phyloP scores from a whole-genome alignment of 257 asterid genomes.

The Nicotiana paniculata region DNA sequence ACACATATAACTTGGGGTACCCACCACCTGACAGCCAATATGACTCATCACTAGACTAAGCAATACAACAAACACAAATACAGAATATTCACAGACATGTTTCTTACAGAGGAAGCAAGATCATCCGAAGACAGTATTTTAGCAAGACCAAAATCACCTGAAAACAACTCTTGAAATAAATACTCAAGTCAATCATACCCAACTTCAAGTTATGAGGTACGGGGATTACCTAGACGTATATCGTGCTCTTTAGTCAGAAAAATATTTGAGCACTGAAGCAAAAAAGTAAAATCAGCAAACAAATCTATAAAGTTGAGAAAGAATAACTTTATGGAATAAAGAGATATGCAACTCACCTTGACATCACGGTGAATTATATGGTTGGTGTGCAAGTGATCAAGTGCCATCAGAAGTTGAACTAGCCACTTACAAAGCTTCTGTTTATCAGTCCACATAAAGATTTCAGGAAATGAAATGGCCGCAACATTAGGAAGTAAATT shows the following conservation, averaged over 20 bases:
- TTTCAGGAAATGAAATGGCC: slow-evolving; percentile 1
- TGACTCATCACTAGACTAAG: neutral
- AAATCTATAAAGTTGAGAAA: neutral
- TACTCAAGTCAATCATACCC: slow-evolving; percentile 3
- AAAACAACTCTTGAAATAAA: slow-evolving; percentile 9
- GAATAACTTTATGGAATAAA: slow-evolving; percentile 6
- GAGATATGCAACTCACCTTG: slow-evolving; percentile 45
- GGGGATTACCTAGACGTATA: slow-evolving; percentile 74
- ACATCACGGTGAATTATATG: slow-evolving; percentile 97
- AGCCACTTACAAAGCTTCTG: slow-evolving; percentile 99
- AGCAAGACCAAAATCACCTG: slow-evolving; percentile 99
- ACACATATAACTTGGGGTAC: slow-evolving; percentile 99
- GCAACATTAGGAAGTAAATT: neutral
- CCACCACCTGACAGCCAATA: slow-evolving; percentile 63
- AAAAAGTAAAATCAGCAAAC: slow-evolving; percentile 18
- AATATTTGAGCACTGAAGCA: slow-evolving; percentile 87
- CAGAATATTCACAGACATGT: neutral
- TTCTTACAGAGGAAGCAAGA: slow-evolving; percentile 95
- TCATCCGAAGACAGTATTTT: slow-evolving; percentile 84
- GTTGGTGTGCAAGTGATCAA: slow-evolving; percentile 81
- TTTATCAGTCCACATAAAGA: slow-evolving; percentile 18
- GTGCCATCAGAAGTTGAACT: slow-evolving; percentile 91
- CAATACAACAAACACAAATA: slow-evolving; percentile 3
- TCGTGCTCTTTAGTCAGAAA: slow-evolving; percentile 89
- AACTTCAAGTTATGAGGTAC: neutral